Evolutionary conservation across 176 grass and related monocot genomes (phyloP).

Genomic region (Hordeum marinum): DNA sequence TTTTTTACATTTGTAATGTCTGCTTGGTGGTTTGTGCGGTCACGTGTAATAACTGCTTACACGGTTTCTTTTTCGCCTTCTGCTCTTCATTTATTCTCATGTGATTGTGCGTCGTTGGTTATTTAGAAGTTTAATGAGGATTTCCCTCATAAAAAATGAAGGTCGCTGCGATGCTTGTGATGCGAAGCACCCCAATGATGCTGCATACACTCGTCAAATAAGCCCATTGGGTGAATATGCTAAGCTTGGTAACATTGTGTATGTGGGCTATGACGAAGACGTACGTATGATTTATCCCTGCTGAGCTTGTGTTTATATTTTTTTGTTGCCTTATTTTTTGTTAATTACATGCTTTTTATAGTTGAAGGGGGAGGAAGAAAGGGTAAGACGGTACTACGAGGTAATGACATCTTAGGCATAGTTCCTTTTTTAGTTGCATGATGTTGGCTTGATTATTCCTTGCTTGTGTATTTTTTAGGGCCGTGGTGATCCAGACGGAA

Average conservation of each 20-base stretch:
- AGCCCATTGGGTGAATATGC: neutral
- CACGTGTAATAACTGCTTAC: neutral
- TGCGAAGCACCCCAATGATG: neutral
- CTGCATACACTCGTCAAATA: neutral
- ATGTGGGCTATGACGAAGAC: neutral
- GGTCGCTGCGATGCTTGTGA: neutral
- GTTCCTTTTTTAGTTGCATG: neutral
- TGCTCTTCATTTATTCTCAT: neutral
- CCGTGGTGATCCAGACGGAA: neutral
- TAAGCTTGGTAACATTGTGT: neutral
- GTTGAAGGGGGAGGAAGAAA: neutral
- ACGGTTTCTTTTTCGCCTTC: neutral
- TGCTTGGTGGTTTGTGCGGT: too few relatives aligned
- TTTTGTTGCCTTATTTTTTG: neutral
- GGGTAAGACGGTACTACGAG: neutral
- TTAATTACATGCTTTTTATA: neutral
- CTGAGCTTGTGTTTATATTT: neutral
- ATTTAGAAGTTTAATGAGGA: neutral
- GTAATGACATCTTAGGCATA: neutral
- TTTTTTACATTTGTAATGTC: too few relatives aligned
- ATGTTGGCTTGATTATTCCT: neutral
- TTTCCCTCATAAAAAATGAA: neutral
- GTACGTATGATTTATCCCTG: neutral
- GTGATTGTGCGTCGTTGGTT: neutral
- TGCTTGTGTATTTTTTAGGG: neutral